These are phyloP conservation scores for Brassica cretica DNA, from an alignment of 345 rosid species.

Conservation along the genomic window DNA sequence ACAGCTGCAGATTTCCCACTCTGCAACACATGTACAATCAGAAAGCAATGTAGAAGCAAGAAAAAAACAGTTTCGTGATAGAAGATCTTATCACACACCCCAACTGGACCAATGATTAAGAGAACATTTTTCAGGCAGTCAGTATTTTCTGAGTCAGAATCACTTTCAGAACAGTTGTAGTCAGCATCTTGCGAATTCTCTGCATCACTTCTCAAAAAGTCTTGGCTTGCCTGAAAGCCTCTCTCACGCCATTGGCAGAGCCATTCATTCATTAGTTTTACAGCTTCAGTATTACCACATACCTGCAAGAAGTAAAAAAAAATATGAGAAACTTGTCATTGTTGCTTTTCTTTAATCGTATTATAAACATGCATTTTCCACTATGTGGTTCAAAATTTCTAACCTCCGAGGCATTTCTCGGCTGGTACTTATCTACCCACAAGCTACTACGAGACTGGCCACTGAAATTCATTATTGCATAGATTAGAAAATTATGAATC, in stretches of 20 bases:
- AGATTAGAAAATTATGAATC: conserved; percentile 30
- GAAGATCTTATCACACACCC: conserved; percentile 47
- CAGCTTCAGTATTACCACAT: conserved; percentile 88
- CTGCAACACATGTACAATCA: conserved; percentile 48
- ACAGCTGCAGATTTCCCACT: conserved; percentile 96
- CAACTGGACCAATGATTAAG: conserved; percentile 75
- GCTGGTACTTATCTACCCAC: conserved; percentile 88
- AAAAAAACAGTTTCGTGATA: conserved; percentile 18
- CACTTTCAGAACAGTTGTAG: conserved; percentile 44
- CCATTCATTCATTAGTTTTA: conserved; percentile 78
- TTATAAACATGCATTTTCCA: conserved; percentile 16
- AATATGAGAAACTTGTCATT: background rate
- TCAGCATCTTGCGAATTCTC: conserved; percentile 46
- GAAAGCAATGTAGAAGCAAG: background rate
- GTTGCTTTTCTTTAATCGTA: conserved; percentile 9
- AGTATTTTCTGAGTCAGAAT: conserved; percentile 62
- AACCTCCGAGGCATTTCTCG: conserved; percentile 72
- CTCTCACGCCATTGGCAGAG: conserved; percentile 63
- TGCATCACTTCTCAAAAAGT: conserved; percentile 38
- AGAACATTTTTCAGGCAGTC: conserved; percentile 71
- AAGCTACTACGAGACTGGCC: conserved; percentile 51
- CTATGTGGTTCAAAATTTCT: conserved; percentile 27
- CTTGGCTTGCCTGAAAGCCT: conserved; percentile 45
- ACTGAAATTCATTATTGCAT: conserved; percentile 36
- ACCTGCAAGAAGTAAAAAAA: conserved; percentile 51